Percentiles rank a stretch among this genome's conserved stretches.
These are phyloP conservation scores for Rhizopogon roseolus DNA, from an alignment of 768 basidiomycete genomes.

Conservation along the genomic window DNA sequence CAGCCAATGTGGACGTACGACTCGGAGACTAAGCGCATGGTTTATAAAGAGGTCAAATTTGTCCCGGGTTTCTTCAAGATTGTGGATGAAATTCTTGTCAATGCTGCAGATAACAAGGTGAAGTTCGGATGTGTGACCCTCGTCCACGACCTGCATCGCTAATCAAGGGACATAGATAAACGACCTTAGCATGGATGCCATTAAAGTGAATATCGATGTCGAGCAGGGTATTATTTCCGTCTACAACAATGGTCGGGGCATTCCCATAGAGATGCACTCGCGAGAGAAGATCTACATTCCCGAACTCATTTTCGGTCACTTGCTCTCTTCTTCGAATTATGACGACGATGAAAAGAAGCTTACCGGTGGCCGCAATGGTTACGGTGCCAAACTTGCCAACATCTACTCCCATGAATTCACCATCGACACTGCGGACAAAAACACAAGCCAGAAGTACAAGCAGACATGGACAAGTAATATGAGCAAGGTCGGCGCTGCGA, in stretches of 20 bases:
- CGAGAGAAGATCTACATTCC: constrained; percentile 95
- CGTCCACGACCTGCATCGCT: constrained; percentile 10
- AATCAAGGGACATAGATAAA: constrained; percentile 62
- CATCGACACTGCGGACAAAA: constrained; percentile 92
- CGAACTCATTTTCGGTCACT: constrained; percentile 94
- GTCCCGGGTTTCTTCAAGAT: constrained; percentile 99
- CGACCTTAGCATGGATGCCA: constrained; percentile 83
- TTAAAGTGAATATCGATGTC: constrained; percentile 84
- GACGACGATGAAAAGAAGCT: constrained; percentile 99
- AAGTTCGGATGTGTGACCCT: background rate
- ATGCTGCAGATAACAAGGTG: constrained; percentile 99
- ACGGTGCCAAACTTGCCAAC: constrained; percentile 96
- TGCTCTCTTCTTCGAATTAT: constrained; percentile 93
- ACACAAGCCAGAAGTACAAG: constrained; percentile 82
- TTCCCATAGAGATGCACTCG: constrained; percentile 94
- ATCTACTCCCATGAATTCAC: constrained; percentile 97
- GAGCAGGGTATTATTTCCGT: constrained; percentile 87
- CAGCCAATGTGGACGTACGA: constrained; percentile 96
- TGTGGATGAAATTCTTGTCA: constrained; percentile 97
- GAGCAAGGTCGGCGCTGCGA: constrained; percentile 79
- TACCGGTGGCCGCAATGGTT: constrained; percentile 97
- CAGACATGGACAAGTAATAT: constrained; percentile 96
- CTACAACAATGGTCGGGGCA: constrained; percentile 93
- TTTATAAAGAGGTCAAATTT: constrained; percentile 75
- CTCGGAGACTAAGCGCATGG: constrained; percentile 77